Conservation (phyloP, 352 stramenopile genomes). For the Saprolegnia parasitica region DNA sequence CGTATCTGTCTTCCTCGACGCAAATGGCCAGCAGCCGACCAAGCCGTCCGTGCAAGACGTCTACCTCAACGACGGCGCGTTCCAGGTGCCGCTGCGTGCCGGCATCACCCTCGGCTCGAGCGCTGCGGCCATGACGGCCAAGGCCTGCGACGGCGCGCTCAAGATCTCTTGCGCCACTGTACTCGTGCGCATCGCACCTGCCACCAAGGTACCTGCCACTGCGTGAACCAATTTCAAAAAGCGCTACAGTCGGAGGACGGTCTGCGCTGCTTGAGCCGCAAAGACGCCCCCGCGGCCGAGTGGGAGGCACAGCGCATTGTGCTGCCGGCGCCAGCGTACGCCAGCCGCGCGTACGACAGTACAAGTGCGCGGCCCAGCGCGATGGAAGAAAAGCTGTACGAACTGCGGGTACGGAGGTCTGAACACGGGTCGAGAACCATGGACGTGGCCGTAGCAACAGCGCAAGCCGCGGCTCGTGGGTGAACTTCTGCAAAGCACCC, state of each 20-base stretch:
- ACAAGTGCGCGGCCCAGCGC: slow-evolving; percentile 38
- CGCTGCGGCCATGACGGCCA: slow-evolving; percentile 36
- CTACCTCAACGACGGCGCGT: slow-evolving; percentile 57
- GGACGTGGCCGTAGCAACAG: neutral
- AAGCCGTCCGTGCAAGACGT: slow-evolving; percentile 52
- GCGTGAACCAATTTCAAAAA: neutral
- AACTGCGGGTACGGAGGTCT: slow-evolving; percentile 36
- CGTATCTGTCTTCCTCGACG: slow-evolving; percentile 69
- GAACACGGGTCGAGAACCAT: neutral
- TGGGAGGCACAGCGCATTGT: slow-evolving; percentile 52
- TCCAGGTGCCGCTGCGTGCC: slow-evolving; percentile 72
- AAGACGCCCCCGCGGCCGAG: slow-evolving; percentile 41
- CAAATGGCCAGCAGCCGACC: slow-evolving; percentile 47
- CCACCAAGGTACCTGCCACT: slow-evolving; percentile 37
- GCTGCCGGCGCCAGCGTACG: slow-evolving; percentile 45
- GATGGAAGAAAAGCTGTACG: slow-evolving; percentile 60
- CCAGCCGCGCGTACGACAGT: slow-evolving; percentile 50
- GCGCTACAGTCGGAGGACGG: slow-evolving; percentile 48
- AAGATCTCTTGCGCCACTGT: slow-evolving; percentile 75
- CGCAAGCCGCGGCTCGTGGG: neutral
- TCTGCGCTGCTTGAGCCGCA: slow-evolving; percentile 50
- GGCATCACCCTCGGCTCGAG: slow-evolving; percentile 39
- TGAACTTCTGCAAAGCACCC: neutral
- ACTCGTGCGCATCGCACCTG: slow-evolving; percentile 56
- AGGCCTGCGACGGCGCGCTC: slow-evolving; percentile 37